A percentile compares a stretch with the other conserved stretches of the same genome.
Evolutionary conservation across 192 early-diverging fungal genomes (phyloP).

Genomic region (Podila epigama): DNA sequence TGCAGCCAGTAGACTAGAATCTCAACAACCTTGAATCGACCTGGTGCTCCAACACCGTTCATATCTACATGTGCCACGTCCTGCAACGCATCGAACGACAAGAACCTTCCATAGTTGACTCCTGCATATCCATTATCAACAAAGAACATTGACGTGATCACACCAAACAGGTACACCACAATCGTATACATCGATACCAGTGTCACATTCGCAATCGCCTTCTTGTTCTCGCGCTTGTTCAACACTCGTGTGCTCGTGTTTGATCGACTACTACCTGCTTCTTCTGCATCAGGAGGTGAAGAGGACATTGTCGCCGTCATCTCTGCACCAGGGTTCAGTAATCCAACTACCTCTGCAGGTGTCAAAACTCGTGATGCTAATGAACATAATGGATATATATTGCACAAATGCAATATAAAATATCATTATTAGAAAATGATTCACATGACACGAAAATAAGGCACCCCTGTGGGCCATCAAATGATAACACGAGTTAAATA

Average conservation of each 20-base stretch:
- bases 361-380: conserved; percentile 32
- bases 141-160: conserved; percentile 44
- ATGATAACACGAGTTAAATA: neutral
- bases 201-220: conserved; percentile 32
- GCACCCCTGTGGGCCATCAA: neutral
- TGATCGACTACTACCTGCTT: neutral
- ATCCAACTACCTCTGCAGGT: conserved; percentile 14
- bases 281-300: neutral
- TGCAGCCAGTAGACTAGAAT: conserved; percentile 44
- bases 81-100: conserved; percentile 34
- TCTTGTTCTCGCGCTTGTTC: conserved; percentile 33
- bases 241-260: conserved; percentile 4
- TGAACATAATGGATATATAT: neutral
- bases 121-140: conserved; percentile 24
- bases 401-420: neutral
- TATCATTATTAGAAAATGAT: neutral
- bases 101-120: conserved; percentile 33
- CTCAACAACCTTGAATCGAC: conserved; percentile 42
- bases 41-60: conserved; percentile 16
- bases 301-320: neutral
- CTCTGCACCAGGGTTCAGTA: conserved; percentile 21
- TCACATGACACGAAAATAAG: neutral
- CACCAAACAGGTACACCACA: conserved; percentile 34
- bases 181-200: conserved; percentile 44
- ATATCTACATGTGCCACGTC: conserved; percentile 6